These are phyloP conservation scores for Isoetes taiwanensis DNA, from an alignment of 75 land plant genomes.

Conservation along the genomic window DNA sequence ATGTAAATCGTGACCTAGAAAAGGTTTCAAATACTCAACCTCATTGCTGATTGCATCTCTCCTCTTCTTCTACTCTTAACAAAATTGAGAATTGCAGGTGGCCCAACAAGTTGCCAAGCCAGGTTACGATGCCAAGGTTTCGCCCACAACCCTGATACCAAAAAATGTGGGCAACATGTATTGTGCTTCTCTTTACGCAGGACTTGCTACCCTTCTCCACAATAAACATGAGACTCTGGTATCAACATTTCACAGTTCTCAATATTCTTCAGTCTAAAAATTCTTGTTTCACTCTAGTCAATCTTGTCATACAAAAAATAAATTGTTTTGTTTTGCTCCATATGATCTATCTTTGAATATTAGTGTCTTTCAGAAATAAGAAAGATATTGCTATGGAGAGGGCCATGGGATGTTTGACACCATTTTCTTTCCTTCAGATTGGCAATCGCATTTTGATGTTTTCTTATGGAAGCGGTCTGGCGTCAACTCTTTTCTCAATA, in stretches of 20 bases:
- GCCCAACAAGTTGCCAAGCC: conserved; percentile 77
- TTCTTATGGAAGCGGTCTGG: conserved; percentile 95
- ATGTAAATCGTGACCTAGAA: conserved; percentile 84
- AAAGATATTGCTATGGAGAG: background rate
- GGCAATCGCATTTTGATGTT: conserved; percentile 75
- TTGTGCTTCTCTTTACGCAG: conserved; percentile 94
- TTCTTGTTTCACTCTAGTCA: conserved; percentile 2
- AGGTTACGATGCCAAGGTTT: conserved; percentile 74
- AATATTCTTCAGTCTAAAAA: background rate
- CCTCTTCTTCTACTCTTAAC: background rate
- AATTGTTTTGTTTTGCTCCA: background rate
- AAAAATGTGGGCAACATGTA: conserved; percentile 98
- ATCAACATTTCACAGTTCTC: conserved; percentile 1
- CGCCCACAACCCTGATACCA: conserved; percentile 70
- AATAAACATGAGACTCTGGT: conserved; percentile 34
- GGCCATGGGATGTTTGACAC: background rate
- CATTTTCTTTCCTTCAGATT: conserved; percentile 25
- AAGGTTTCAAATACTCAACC: conserved; percentile 36
- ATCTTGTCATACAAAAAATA: conserved; percentile 21
- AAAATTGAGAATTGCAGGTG: conserved; percentile 24
- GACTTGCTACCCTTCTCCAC: conserved; percentile 71
- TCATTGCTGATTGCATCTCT: background rate
- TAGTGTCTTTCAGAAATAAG: too few species aligned
- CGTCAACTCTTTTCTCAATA: conserved; percentile 86
- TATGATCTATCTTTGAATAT: too few species aligned